These are phyloP conservation scores for Pichia sp. DNA, from an alignment of 1,139 yeast species.

Conservation along the genomic window DNA sequence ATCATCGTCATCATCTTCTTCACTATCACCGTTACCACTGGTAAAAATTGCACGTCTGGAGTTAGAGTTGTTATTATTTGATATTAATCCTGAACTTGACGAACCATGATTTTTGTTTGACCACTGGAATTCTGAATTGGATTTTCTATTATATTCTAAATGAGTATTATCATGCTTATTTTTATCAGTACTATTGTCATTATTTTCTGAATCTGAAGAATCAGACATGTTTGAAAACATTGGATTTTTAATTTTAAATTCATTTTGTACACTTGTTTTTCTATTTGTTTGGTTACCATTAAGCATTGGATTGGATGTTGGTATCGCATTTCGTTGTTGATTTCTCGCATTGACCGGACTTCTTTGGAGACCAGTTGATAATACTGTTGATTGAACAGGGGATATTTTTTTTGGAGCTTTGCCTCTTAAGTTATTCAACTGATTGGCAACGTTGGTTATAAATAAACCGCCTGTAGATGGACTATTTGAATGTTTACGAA, in stretches of 20 bases:
- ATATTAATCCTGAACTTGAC: not conserved
- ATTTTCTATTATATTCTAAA: not conserved
- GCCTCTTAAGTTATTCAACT: slow-evolving; percentile 9
- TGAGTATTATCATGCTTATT: not conserved
- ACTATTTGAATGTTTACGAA: slow-evolving; percentile 4
- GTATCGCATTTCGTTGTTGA: not conserved
- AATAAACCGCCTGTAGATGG: slow-evolving; percentile 1
- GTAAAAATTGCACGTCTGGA: slow-evolving; percentile 9
- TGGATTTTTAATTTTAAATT: not conserved
- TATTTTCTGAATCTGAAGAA: slow-evolving; percentile 5
- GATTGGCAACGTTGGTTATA: not conserved
- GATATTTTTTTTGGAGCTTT: not conserved
- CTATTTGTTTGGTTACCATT: not conserved
- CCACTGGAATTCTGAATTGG: not conserved
- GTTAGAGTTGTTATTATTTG: not conserved
- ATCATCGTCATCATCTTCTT: not conserved
- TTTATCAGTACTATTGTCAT: not conserved
- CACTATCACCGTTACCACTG: slow-evolving; percentile 8
- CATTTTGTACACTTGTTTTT: not conserved
- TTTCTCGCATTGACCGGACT: slow-evolving; percentile 1
- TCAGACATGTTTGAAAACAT: slow-evolving; percentile 7
- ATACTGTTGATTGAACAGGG: slow-evolving; percentile 1
- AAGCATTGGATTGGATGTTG: slow-evolving; percentile 4
- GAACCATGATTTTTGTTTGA: too few species aligned
- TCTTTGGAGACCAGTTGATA: not conserved